Conservation (phyloP, 2,329 filamentous ascomycete genomes). For the Neoarthrinium moseri region DNA sequence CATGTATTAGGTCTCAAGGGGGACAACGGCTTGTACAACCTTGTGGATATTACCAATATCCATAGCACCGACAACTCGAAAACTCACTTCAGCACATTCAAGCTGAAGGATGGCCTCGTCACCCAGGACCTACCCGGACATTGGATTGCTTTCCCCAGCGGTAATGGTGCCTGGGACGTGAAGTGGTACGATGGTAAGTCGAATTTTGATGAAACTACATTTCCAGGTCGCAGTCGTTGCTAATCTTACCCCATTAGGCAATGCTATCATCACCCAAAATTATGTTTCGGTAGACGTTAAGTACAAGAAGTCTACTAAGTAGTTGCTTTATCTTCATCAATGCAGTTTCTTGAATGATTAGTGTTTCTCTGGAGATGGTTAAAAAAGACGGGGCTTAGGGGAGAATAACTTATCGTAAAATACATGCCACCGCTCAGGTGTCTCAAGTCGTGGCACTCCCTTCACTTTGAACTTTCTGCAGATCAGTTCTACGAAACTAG, state of each 20-base stretch:
- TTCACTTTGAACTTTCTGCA: background rate
- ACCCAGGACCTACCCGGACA: conserved; percentile 20
- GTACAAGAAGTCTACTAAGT: conserved; percentile 20
- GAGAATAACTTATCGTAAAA: too few relatives aligned
- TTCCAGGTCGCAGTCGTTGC: background rate
- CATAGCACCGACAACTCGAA: conserved; percentile 22
- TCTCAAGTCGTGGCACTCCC: too few relatives aligned
- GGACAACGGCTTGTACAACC: conserved; percentile 25
- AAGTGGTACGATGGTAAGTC: conserved; percentile 38
- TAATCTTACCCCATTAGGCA: conserved; percentile 8
- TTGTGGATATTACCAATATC: conserved; percentile 33
- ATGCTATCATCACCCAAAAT: conserved; percentile 24
- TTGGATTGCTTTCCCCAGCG: conserved; percentile 34
- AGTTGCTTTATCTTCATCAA: too few relatives aligned
- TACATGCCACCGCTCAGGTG: too few relatives aligned
- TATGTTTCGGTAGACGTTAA: conserved; percentile 32
- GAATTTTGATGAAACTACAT: background rate
- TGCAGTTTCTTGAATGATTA: too few relatives aligned
- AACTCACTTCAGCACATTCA: conserved; percentile 33
- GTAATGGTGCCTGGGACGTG: conserved; percentile 25
- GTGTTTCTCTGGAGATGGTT: too few relatives aligned
- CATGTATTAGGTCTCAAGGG: conserved; percentile 37
- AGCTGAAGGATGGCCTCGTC: conserved; percentile 15
- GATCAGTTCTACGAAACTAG: background rate
- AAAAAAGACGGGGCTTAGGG: too few relatives aligned